These are phyloP conservation scores for Erodium moschatum DNA, from an alignment of 441 rosid species.

Conservation along the genomic window DNA sequence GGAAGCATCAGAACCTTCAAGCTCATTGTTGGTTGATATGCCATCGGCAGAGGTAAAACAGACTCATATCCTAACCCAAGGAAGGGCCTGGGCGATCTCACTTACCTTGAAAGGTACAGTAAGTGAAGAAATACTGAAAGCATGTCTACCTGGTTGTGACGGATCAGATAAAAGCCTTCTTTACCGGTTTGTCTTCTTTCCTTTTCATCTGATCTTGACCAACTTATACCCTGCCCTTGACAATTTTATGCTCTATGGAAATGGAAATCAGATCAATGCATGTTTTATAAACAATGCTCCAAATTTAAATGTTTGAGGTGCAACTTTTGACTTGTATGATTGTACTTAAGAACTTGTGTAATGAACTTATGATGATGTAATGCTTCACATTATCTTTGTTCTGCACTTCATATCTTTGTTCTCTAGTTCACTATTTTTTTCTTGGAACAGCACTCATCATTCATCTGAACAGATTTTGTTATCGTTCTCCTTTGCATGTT, in stretches of 20 bases:
- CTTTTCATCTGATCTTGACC: background rate
- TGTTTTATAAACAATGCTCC: no score
- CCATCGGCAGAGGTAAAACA: constrained; percentile 27
- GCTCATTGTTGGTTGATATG: constrained; percentile 31
- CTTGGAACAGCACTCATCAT: no score
- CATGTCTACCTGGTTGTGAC: constrained; percentile 21
- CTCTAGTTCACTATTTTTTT: no score
- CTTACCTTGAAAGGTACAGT: constrained; percentile 41
- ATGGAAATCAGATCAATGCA: background rate
- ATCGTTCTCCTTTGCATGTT: no score
- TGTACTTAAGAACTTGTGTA: background rate
- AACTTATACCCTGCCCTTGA: background rate
- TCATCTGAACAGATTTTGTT: no score
- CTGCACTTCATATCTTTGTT: no score
- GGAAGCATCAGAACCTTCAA: constrained; percentile 46
- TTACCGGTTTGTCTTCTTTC: constrained; percentile 47
- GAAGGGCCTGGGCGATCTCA: constrained; percentile 84
- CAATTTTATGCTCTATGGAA: background rate
- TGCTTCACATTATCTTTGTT: no score
- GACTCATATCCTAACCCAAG: constrained; percentile 46
- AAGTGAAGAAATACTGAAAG: constrained; percentile 46
- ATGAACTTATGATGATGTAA: background rate
- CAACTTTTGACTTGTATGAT: background rate
- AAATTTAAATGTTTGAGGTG: background rate
- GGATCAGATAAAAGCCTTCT: constrained; percentile 44